A percentile compares a stretch with the other conserved stretches of the same genome.
phyloP scores from a whole-genome alignment of 257 asterid species.

The Forsythia suspensa region DNA sequence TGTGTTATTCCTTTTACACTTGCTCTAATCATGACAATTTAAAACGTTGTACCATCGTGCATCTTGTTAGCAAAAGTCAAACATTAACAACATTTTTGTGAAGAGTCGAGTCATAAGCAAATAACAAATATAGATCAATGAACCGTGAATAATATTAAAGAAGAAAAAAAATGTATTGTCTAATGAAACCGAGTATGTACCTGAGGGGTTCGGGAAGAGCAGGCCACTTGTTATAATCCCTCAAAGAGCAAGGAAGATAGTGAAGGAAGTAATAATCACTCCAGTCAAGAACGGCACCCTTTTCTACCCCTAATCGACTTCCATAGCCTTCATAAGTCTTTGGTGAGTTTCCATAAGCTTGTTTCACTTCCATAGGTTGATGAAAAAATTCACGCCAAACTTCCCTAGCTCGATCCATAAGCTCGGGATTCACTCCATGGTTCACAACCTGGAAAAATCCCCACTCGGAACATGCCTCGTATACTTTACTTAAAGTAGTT shows the following conservation, averaged over 20 bases:
- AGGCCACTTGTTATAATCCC: slow-evolving; percentile 80
- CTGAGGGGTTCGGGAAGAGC: slow-evolving; percentile 58
- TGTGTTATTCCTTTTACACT: not conserved
- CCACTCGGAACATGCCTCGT: slow-evolving; percentile 67
- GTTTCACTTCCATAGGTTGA: slow-evolving; percentile 68
- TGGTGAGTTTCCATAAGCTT: slow-evolving; percentile 63
- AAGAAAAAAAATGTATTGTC: not conserved
- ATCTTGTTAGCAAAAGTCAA: too few species aligned
- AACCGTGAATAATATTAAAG: too few species aligned
- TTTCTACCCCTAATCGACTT: slow-evolving; percentile 74
- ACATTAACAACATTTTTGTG: too few species aligned
- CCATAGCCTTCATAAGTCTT: slow-evolving; percentile 89
- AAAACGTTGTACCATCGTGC: too few species aligned
- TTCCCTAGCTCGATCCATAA: slow-evolving; percentile 61
- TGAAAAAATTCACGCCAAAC: slow-evolving; percentile 75
- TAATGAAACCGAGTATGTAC: slow-evolving; percentile 23
- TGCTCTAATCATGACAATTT: too few species aligned
- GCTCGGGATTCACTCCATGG: slow-evolving; percentile 62
- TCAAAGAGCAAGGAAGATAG: slow-evolving; percentile 58
- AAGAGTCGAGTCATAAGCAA: too few species aligned
- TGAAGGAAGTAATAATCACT: slow-evolving; percentile 88
- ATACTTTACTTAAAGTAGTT: slow-evolving; percentile 29
- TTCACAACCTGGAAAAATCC: slow-evolving; percentile 84
- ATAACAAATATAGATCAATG: too few species aligned
- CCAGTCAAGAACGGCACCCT: slow-evolving; percentile 90